These are phyloP conservation scores for Uncinocarpus reesii DNA, from an alignment of 2,329 filamentous ascomycete species.

Conservation along the genomic window DNA sequence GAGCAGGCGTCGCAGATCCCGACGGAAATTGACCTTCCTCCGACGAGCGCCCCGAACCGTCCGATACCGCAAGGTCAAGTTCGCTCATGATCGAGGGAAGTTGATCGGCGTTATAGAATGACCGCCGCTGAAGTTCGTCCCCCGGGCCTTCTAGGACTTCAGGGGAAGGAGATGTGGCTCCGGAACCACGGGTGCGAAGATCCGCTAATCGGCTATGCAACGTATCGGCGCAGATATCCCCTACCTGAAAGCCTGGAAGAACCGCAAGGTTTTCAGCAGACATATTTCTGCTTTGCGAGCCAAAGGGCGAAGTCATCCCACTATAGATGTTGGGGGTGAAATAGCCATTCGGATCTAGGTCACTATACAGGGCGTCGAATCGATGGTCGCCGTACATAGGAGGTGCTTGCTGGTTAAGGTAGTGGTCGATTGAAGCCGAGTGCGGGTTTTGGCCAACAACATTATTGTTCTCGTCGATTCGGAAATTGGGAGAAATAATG, in stretches of 20 bases:
- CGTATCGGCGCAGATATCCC: slow-evolving; percentile 50
- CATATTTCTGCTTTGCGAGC: slow-evolving; percentile 57
- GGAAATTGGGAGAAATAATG: slow-evolving; percentile 90
- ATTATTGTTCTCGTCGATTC: slow-evolving; percentile 76
- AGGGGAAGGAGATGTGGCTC: slow-evolving; percentile 8
- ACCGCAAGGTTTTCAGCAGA: slow-evolving; percentile 71
- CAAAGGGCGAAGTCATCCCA: slow-evolving; percentile 70
- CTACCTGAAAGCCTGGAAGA: slow-evolving; percentile 40
- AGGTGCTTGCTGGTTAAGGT: slow-evolving; percentile 61
- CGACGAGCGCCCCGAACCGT: slow-evolving; percentile 37
- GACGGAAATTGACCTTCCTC: slow-evolving; percentile 40
- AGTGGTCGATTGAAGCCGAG: slow-evolving; percentile 41
- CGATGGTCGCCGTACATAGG: slow-evolving; percentile 85
- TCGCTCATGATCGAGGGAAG: slow-evolving; percentile 27
- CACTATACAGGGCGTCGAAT: slow-evolving; percentile 82
- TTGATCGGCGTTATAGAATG: slow-evolving; percentile 14
- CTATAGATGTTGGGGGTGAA: slow-evolving; percentile 59
- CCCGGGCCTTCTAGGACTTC: slow-evolving; percentile 12
- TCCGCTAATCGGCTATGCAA: slow-evolving; percentile 59
- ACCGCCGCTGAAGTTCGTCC: slow-evolving; percentile 20
- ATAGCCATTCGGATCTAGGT: slow-evolving; percentile 70
- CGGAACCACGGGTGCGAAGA: slow-evolving; percentile 34
- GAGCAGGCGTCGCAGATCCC: slow-evolving; percentile 34
- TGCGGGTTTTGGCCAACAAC: slow-evolving; percentile 54
- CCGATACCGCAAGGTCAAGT: slow-evolving; percentile 6